These are phyloP conservation scores for Oehlia diaphana DNA, from an alignment of 192 early-diverging fungal species.

Conservation along the genomic window DNA sequence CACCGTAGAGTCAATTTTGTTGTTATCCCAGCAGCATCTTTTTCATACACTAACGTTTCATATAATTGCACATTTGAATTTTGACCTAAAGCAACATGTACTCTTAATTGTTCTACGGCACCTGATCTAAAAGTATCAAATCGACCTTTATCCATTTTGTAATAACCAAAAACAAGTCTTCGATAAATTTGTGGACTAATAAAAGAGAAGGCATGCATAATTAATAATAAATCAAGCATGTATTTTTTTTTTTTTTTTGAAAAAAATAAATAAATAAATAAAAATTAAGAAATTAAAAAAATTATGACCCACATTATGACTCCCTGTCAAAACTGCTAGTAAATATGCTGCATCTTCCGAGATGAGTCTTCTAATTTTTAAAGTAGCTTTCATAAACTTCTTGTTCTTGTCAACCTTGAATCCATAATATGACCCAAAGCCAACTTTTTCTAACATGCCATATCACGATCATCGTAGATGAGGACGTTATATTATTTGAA, in stretches of 20 bases:
- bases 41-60: no score
- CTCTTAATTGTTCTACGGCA: constrained; percentile 91
- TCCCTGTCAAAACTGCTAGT: constrained; percentile 47
- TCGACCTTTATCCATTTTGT: constrained; percentile 82
- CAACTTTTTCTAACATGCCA: constrained; percentile 6
- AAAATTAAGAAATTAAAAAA: background rate
- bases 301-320: constrained; percentile 30
- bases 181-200: constrained; percentile 90
- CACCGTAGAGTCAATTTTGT: no score
- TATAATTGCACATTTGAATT: no score
- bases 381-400: no score
- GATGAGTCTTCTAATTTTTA: no score
- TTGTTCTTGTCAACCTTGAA: constrained; percentile 54
- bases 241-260: background rate
- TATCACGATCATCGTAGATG: no score
- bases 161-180: constrained; percentile 93
- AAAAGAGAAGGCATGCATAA: background rate
- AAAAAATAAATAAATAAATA: background rate
- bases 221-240: no score
- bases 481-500: no score
- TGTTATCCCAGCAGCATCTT: no score
- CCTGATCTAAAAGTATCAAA: constrained; percentile 96
- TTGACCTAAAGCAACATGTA: constrained; percentile 22
- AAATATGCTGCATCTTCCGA: constrained; percentile 30
- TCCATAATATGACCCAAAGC: constrained; percentile 49